phyloP scores from a whole-genome alignment of 1,139 yeast genomes.

The Debaryomyces fabryi region DNA sequence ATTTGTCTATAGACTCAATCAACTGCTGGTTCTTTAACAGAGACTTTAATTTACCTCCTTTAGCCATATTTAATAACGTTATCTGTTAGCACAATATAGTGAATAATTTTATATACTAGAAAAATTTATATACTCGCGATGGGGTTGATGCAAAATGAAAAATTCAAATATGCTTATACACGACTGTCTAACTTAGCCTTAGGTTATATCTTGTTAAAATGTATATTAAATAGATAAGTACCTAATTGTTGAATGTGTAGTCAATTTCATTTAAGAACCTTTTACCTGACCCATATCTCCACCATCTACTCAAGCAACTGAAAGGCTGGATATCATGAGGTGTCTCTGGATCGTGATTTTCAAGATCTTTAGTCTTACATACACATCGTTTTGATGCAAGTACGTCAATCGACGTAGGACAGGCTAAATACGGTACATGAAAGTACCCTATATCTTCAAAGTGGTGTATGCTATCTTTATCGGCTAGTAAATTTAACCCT shows the following conservation, averaged over 20 bases:
- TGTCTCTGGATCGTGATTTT: slow-evolving; percentile 37
- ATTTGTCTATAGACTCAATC: slow-evolving; percentile 28
- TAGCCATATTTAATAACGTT: slow-evolving; percentile 28
- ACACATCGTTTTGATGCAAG: slow-evolving; percentile 66
- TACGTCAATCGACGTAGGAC: slow-evolving; percentile 64
- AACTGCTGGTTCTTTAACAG: slow-evolving; percentile 39
- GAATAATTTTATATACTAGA: slow-evolving; percentile 6
- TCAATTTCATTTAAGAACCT: slow-evolving; percentile 45
- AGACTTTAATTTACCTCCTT: slow-evolving; percentile 34
- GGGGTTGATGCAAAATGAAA: slow-evolving; percentile 9
- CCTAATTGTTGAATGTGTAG: slow-evolving; percentile 15
- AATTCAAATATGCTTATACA: slow-evolving; percentile 3
- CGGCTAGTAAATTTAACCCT: slow-evolving; percentile 68
- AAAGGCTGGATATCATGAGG: slow-evolving; percentile 60
- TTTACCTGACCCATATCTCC: slow-evolving; percentile 71
- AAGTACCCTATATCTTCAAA: slow-evolving; percentile 89
- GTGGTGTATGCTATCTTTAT: slow-evolving; percentile 72
- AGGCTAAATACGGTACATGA: slow-evolving; percentile 81
- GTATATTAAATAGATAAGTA: neutral
- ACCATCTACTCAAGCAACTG: slow-evolving; percentile 86
- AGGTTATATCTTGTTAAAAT: neutral
- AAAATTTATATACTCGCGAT: slow-evolving; percentile 14
- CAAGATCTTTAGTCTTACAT: slow-evolving; percentile 49
- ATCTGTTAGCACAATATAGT: neutral
- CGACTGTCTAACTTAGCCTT: slow-evolving; percentile 1